Evolutionary conservation across 345 rosid species (phyloP).

Genomic region (Eucalyptus virginea): DNA sequence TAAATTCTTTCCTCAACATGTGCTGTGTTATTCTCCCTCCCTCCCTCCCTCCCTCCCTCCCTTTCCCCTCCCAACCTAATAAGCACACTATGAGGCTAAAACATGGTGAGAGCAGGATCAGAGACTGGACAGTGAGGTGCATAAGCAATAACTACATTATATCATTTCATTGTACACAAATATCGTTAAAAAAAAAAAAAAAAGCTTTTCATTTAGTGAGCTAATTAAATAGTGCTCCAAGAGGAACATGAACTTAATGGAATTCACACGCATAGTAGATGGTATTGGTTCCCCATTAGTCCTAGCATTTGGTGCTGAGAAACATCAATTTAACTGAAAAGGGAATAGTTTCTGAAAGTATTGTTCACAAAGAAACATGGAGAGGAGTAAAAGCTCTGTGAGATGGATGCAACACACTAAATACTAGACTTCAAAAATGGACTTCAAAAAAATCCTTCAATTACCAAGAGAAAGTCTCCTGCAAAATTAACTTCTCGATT

Average conservation of each 20-base stretch:
- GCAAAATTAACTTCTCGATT: conserved; percentile 69
- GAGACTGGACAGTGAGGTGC: background rate
- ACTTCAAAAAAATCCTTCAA: background rate
- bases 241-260: background rate
- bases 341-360: background rate
- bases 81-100: background rate
- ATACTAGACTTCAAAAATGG: background rate
- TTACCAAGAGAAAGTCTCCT: conserved; percentile 86
- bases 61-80: background rate
- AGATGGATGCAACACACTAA: background rate
- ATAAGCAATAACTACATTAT: background rate
- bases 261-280: background rate
- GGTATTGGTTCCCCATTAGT: background rate
- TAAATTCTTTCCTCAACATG: background rate
- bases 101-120: background rate
- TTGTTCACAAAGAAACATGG: background rate
- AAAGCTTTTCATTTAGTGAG: background rate
- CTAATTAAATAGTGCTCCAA: background rate
- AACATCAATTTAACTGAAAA: background rate
- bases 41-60: background rate
- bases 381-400: background rate
- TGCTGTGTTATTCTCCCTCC: background rate
- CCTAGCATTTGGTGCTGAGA: background rate
- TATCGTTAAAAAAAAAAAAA: background rate
- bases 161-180: background rate